Evolutionary conservation across 1,284 basidiomycete species (phyloP).

Genomic region (Microbotryum violaceum): DNA sequence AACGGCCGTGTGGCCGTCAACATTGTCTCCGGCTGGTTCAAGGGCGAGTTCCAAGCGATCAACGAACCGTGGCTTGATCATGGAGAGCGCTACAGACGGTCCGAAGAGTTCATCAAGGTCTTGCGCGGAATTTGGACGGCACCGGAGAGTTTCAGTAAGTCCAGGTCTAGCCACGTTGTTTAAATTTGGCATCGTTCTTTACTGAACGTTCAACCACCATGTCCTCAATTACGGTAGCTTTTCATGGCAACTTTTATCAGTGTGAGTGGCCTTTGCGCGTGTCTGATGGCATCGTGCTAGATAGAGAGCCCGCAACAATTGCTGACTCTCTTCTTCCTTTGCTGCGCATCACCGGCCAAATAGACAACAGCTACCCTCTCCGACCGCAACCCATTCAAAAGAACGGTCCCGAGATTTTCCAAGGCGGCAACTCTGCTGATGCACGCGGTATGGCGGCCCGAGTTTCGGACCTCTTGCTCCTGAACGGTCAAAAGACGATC

Average conservation of each 20-base stretch:
- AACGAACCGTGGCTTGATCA: constrained; percentile 23
- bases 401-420: constrained; percentile 14
- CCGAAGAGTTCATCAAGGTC: constrained; percentile 20
- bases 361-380: constrained; percentile 9
- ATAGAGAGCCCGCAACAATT: too few relatives aligned
- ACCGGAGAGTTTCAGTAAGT: constrained; percentile 5
- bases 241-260: constrained; percentile 11
- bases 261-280: background rate
- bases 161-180: too few relatives aligned
- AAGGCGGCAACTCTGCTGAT: constrained; percentile 19
- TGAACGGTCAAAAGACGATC: constrained; percentile 20
- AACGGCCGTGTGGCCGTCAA: constrained; percentile 17
- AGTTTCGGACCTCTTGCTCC: constrained; percentile 12
- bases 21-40: constrained; percentile 24
- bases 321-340: too few relatives aligned
- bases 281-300: too few relatives aligned
- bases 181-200: too few relatives aligned
- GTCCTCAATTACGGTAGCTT: background rate
- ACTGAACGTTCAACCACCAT: too few relatives aligned
- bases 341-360: too few relatives aligned
- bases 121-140: constrained; percentile 18
- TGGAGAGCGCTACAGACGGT: constrained; percentile 15
- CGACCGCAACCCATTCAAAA: constrained; percentile 8
- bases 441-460: constrained; percentile 12
- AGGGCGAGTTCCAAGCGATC: constrained; percentile 12